Percentiles rank a stretch among this genome's conserved stretches.
Conservation (phyloP, 1,284 basidiomycete genomes). For the Cutaneotrichosporon mucoides region DNA sequence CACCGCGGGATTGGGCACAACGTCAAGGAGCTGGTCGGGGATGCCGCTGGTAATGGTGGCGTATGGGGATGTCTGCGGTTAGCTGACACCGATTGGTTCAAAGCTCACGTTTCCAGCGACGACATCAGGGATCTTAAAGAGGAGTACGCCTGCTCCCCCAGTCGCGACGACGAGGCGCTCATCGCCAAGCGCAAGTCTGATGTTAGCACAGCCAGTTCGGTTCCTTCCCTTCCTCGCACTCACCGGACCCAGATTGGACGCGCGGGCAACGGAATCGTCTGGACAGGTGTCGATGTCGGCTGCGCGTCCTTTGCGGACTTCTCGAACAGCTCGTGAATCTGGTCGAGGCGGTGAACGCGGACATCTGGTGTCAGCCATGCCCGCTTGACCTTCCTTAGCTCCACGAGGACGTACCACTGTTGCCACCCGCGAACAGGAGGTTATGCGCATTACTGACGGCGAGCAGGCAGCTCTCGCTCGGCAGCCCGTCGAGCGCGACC, state of each 20-base stretch:
- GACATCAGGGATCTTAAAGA: conserved; percentile 36
- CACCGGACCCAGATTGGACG: conserved; percentile 46
- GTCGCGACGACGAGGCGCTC: conserved; percentile 39
- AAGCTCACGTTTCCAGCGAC: conserved; percentile 32
- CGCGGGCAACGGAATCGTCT: conserved; percentile 29
- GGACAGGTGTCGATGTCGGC: conserved; percentile 24
- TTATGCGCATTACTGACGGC: conserved; percentile 46
- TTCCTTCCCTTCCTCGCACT: conserved; percentile 1
- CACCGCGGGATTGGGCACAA: conserved; percentile 51
- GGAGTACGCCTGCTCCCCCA: conserved; percentile 24
- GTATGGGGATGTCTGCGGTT: conserved; percentile 32
- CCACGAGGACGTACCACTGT: conserved; percentile 14
- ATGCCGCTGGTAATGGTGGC: conserved; percentile 34
- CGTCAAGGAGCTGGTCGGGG: conserved; percentile 37
- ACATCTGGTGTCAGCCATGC: conserved; percentile 26
- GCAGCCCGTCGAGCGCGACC: conserved; percentile 38
- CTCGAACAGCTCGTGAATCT: conserved; percentile 33
- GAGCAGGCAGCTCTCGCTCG: conserved; percentile 46
- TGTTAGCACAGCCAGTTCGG: background rate
- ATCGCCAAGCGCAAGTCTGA: conserved; percentile 41
- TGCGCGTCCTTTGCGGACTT: conserved; percentile 28
- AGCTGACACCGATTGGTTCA: background rate
- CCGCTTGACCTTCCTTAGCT: background rate
- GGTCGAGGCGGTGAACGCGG: conserved; percentile 37
- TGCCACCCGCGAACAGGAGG: conserved; percentile 48